phyloP scores from a whole-genome alignment of 345 rosid species.

The Populus ilicifolia region DNA sequence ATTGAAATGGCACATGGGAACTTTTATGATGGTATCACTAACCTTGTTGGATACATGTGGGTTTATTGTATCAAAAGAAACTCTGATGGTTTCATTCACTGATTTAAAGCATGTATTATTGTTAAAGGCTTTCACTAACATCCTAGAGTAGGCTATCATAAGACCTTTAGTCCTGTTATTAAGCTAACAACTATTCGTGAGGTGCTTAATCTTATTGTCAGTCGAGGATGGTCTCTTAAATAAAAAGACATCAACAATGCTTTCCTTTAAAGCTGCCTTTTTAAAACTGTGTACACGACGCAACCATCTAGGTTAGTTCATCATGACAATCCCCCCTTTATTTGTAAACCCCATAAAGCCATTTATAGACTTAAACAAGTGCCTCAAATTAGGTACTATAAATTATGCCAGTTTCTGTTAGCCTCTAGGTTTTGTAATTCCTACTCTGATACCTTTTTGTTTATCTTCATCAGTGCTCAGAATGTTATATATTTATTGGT shows the following conservation, averaged over 20 bases:
- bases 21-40: no score
- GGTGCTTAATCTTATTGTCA: neutral
- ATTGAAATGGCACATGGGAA: neutral
- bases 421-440: fast-evolving
- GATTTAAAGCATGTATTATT: no score
- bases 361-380: neutral
- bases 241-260: neutral
- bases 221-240: neutral
- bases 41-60: no score
- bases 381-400: neutral
- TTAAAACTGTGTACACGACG: neutral
- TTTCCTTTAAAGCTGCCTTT: neutral
- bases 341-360: neutral
- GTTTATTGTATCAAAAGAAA: no score
- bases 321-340: neutral
- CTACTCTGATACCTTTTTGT: no score
- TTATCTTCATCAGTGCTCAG: no score
- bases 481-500: no score
- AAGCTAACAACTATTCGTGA: neutral
- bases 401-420: no score
- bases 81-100: no score
- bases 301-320: neutral
- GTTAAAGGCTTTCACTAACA: no score
- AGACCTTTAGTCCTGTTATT: no score
- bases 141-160: no score